Evolutionary conservation across 305 asterid species (phyloP).

Genomic region (Coffea humblotiana): DNA sequence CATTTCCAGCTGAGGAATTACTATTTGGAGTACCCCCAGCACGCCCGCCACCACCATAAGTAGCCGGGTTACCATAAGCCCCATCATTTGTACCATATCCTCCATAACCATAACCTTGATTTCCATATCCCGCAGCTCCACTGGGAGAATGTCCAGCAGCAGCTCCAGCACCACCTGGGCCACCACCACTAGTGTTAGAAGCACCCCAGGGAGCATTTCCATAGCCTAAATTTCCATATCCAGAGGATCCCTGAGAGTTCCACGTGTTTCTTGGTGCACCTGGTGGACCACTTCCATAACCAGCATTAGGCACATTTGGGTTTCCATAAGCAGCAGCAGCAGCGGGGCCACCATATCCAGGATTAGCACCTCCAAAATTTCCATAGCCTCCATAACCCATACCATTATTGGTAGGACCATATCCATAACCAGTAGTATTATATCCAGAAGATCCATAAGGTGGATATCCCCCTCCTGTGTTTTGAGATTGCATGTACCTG

Average conservation of each 20-base stretch:
- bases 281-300: constrained; percentile 56
- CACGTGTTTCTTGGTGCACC: constrained; percentile 61
- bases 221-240: constrained; percentile 68
- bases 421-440: constrained; percentile 55
- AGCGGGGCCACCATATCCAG: constrained; percentile 64
- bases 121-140: constrained; percentile 71
- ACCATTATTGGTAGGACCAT: constrained; percentile 60
- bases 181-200: constrained; percentile 28
- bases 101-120: constrained; percentile 82
- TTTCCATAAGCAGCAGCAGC: constrained; percentile 70
- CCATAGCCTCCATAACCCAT: constrained; percentile 82
- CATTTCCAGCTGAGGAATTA: constrained; percentile 40
- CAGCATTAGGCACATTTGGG: constrained; percentile 58
- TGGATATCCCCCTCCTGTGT: constrained; percentile 62
- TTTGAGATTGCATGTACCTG: constrained; percentile 66
- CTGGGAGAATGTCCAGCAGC: constrained; percentile 68
- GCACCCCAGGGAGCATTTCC: constrained; percentile 69
- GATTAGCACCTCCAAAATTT: constrained; percentile 52
- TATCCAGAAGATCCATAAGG: constrained; percentile 76
- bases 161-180: constrained; percentile 49
- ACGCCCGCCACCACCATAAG: constrained; percentile 80
- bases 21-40: constrained; percentile 63
- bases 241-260: constrained; percentile 69
- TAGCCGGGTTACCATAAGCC: constrained; percentile 60
- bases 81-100: constrained; percentile 71